phyloP scores from a whole-genome alignment of 129 eudicot species.

The Logfia minima region DNA sequence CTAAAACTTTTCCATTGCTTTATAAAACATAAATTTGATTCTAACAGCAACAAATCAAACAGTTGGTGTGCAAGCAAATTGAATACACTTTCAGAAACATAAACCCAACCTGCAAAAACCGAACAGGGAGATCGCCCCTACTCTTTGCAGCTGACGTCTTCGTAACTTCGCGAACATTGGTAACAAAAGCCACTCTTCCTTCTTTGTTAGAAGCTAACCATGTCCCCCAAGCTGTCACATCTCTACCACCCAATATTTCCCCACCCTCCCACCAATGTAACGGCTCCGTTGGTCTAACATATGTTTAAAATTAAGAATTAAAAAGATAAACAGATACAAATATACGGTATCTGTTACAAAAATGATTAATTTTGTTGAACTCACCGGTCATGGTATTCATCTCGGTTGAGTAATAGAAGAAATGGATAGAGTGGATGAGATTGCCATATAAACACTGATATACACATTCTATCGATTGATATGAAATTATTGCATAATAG shows the following conservation, averaged over 20 bases:
- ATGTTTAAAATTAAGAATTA: background rate
- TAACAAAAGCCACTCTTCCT: constrained; percentile 73
- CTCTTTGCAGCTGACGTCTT: constrained; percentile 40
- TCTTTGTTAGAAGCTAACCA: constrained; percentile 62
- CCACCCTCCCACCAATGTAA: constrained; percentile 71
- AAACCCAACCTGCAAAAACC: constrained; percentile 60
- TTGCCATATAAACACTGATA: constrained; percentile 80
- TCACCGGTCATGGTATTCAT: constrained; percentile 71
- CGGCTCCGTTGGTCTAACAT: constrained; percentile 49
- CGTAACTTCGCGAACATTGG: constrained; percentile 64
- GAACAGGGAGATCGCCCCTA: constrained; percentile 76
- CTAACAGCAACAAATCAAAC: background rate
- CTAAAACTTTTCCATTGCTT: too few relatives aligned
- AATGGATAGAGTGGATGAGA: constrained; percentile 69
- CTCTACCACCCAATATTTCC: constrained; percentile 60
- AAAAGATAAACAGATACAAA: background rate
- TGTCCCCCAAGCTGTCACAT: constrained; percentile 75
- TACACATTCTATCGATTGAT: constrained; percentile 53
- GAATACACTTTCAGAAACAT: background rate
- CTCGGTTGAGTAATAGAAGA: constrained; percentile 69
- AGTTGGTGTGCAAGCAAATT: constrained; percentile 27
- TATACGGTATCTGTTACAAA: background rate
- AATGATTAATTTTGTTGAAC: background rate
- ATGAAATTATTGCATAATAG: background rate
- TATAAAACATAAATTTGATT: background rate